Evolutionary conservation across 176 grass and related monocot genomes (phyloP).

Genomic region (Avena eriantha): DNA sequence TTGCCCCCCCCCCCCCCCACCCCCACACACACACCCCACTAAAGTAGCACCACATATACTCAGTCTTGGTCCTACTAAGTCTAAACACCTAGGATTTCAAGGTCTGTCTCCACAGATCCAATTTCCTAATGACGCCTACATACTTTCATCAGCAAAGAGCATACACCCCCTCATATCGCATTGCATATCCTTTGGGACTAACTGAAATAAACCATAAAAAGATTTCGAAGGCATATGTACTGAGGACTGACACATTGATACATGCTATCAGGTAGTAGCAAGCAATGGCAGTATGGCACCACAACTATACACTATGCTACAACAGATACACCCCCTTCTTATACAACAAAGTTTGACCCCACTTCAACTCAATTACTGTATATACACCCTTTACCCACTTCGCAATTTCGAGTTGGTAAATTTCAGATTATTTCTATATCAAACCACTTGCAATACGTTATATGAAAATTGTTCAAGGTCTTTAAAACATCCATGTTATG

Average conservation of each 20-base stretch:
- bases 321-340: background rate
- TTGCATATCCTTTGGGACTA: too few relatives aligned
- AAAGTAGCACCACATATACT: too few relatives aligned
- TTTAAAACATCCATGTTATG: background rate
- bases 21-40: too few relatives aligned
- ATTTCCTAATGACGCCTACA: too few relatives aligned
- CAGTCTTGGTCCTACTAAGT: too few relatives aligned
- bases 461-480: background rate
- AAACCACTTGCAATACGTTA: background rate
- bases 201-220: background rate
- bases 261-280: background rate
- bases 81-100: too few relatives aligned
- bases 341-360: background rate
- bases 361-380: background rate
- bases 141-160: too few relatives aligned
- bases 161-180: too few relatives aligned
- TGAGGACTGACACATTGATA: background rate
- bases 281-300: background rate
- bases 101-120: too few relatives aligned
- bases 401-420: background rate
- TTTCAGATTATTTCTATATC: background rate
- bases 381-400: conserved; percentile 11
- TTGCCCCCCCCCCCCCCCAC: too few relatives aligned
- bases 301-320: background rate
- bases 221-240: conserved; percentile 5